Percentiles rank a stretch among this genome's conserved stretches.
Conservation (phyloP, 305 asterid species). For the Andrographis paniculata region DNA sequence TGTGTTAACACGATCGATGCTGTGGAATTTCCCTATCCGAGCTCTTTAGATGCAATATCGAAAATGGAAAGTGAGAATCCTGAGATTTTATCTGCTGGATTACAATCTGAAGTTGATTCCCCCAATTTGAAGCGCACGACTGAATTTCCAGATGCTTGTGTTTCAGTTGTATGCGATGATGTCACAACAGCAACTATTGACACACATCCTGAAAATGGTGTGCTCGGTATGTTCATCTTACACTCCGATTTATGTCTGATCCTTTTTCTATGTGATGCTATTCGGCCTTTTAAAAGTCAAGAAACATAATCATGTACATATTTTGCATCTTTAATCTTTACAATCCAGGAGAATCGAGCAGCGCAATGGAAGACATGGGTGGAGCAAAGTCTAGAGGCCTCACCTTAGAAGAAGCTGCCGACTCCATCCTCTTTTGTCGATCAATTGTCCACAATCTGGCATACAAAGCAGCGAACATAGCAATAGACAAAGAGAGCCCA, state of each 20-base stretch:
- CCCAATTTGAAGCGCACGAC: constrained; percentile 35
- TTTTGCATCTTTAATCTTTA: constrained; percentile 18
- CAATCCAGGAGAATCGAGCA: constrained; percentile 78
- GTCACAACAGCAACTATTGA: constrained; percentile 25
- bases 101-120: constrained; percentile 55
- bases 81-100: constrained; percentile 39
- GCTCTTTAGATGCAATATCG: constrained; percentile 46
- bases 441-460: constrained; percentile 88
- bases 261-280: constrained; percentile 13
- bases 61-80: constrained; percentile 54
- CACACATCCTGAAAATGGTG: constrained; percentile 32
- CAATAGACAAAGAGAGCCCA: constrained; percentile 52
- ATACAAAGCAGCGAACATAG: constrained; percentile 76
- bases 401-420: constrained; percentile 95
- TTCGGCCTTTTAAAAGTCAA: neutral
- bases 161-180: constrained; percentile 26
- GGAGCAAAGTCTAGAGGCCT: constrained; percentile 49
- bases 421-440: constrained; percentile 91
- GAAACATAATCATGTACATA: too few species aligned
- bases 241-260: constrained; percentile 10
- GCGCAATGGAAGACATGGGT: constrained; percentile 35
- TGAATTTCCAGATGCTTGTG: constrained; percentile 42
- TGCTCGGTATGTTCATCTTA: constrained; percentile 40
- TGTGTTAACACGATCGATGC: constrained; percentile 33
- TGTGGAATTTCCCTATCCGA: constrained; percentile 34